These are phyloP conservation scores for Psidium guajava DNA, from an alignment of 345 rosid species.

Conservation along the genomic window DNA sequence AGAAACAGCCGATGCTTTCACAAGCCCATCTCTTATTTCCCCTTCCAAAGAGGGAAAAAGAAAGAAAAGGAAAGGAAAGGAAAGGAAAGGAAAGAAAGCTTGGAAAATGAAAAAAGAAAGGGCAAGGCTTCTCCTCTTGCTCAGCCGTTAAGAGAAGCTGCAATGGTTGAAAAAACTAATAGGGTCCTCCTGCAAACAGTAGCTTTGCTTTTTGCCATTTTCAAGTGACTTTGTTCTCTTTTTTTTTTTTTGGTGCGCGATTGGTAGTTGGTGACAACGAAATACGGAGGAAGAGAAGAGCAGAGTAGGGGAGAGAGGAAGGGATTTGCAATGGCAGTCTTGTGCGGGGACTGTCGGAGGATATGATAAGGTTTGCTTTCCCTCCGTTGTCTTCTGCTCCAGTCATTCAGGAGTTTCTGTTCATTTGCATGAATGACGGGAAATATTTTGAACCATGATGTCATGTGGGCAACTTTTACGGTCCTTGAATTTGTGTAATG, in stretches of 20 bases:
- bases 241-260: neutral
- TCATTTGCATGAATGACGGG: neutral
- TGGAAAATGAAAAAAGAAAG: constrained; percentile 23
- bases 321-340: constrained; percentile 25
- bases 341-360: constrained; percentile 7
- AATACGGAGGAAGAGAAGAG: neutral
- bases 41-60: constrained; percentile 13
- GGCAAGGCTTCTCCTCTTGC: constrained; percentile 38
- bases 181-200: constrained; percentile 26
- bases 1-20: constrained; percentile 57
- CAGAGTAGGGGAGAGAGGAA: constrained; percentile 6
- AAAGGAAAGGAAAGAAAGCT: constrained; percentile 17
- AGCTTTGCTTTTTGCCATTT: constrained; percentile 4
- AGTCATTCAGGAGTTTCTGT: constrained; percentile 7
- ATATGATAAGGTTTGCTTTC: constrained; percentile 32
- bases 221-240: constrained; percentile 1
- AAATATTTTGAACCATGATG: neutral
- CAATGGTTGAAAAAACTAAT: constrained; percentile 5
- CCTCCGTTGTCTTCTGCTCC: constrained; percentile 15
- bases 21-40: constrained; percentile 5
- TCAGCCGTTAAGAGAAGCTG: constrained; percentile 2
- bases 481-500: neutral
- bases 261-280: constrained; percentile 1
- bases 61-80: constrained; percentile 8
- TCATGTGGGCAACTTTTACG: neutral